These are phyloP conservation scores for Aspergillus homomorphus DNA, from an alignment of 495 filamentous ascomycete species.

Conservation along the genomic window DNA sequence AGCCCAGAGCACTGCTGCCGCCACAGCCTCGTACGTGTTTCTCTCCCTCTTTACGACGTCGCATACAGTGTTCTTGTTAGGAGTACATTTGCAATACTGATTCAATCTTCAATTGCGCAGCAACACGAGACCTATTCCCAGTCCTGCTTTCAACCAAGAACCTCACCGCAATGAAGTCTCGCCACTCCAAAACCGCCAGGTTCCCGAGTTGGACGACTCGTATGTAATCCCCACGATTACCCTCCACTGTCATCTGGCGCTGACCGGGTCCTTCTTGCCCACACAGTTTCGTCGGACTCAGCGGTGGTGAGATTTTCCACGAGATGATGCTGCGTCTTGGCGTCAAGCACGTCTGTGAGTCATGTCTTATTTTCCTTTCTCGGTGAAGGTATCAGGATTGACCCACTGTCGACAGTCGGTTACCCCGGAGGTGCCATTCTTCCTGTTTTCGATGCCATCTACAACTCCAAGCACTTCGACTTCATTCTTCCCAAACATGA, in stretches of 20 bases:
- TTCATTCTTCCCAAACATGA: slow-evolving; percentile 63
- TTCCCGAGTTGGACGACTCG: slow-evolving; percentile 71
- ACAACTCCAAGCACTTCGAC: slow-evolving; percentile 37
- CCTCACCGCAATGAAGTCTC: slow-evolving; percentile 61
- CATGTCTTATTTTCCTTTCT: slow-evolving; percentile 12
- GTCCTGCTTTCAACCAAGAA: slow-evolving; percentile 69
- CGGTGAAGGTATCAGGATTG: slow-evolving; percentile 9
- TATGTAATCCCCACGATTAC: slow-evolving; percentile 30
- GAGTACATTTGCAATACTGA: slow-evolving; percentile 14
- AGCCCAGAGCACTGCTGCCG: slow-evolving; percentile 49
- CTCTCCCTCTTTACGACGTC: neutral
- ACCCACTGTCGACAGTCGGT: slow-evolving; percentile 22
- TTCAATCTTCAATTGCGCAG: slow-evolving; percentile 20
- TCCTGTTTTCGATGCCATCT: slow-evolving; percentile 2
- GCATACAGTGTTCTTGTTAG: neutral
- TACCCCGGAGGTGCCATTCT: slow-evolving; percentile 15
- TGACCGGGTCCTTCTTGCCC: slow-evolving; percentile 12
- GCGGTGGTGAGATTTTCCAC: slow-evolving; percentile 95
- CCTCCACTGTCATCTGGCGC: slow-evolving; percentile 4
- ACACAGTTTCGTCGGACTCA: slow-evolving; percentile 85
- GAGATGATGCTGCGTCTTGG: slow-evolving; percentile 95
- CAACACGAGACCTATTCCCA: slow-evolving; percentile 55
- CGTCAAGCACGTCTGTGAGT: slow-evolving; percentile 90
- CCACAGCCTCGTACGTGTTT: slow-evolving; percentile 42
- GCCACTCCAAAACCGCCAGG: slow-evolving; percentile 59